These are phyloP conservation scores for Dioscorea zingiberensis DNA, from an alignment of 106 monocot species.

Conservation along the genomic window DNA sequence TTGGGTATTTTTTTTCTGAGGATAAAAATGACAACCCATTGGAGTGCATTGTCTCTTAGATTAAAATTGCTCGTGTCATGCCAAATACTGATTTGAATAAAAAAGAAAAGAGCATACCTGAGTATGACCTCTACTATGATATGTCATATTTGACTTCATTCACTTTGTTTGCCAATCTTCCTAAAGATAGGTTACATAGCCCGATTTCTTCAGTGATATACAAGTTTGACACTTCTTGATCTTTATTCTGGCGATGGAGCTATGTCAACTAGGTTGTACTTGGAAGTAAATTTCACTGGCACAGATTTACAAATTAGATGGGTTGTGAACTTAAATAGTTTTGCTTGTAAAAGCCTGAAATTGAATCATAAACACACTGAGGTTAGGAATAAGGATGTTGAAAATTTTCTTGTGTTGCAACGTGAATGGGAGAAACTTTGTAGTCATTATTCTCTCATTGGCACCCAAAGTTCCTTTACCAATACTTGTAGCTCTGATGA, in stretches of 20 bases:
- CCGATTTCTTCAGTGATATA: slow-evolving; percentile 23
- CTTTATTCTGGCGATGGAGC: slow-evolving; percentile 69
- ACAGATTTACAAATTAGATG: slow-evolving; percentile 44
- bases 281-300: slow-evolving; percentile 43
- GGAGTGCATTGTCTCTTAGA: slow-evolving; percentile 29
- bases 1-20: slow-evolving; percentile 37
- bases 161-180: slow-evolving; percentile 44
- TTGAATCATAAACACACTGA: slow-evolving; percentile 37
- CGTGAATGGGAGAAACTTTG: slow-evolving; percentile 72
- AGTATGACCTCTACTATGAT: slow-evolving; percentile 33
- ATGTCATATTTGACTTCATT: slow-evolving; percentile 31
- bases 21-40: slow-evolving; percentile 37
- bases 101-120: slow-evolving; percentile 6
- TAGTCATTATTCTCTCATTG: slow-evolving; percentile 18
- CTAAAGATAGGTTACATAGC: background rate
- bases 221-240: slow-evolving; percentile 19
- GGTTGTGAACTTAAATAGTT: slow-evolving; percentile 36
- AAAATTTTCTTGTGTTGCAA: slow-evolving; percentile 61
- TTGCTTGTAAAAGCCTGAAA: slow-evolving; percentile 38
- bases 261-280: slow-evolving; percentile 71
- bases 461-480: background rate
- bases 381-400: slow-evolving; percentile 88
- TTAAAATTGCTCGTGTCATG: slow-evolving; percentile 19
- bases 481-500: slow-evolving; percentile 12
- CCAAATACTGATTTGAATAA: slow-evolving; percentile 26